Conservation (phyloP, 148 eudicot species). For the Rhododendron molle region DNA sequence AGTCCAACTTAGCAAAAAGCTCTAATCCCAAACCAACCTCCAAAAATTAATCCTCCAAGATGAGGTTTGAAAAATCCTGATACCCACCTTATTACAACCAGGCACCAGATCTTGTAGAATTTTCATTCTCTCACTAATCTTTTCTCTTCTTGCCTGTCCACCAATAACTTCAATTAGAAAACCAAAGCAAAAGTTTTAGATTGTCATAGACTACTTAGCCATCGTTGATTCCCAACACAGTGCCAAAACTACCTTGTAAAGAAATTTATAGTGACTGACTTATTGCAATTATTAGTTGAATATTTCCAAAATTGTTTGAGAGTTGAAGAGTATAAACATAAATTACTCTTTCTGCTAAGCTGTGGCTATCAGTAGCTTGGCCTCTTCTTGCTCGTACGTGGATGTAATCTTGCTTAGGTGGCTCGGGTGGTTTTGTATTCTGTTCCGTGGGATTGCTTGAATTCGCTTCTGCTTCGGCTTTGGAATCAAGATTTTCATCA, state of each 20-base stretch:
- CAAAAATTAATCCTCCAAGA: neutral
- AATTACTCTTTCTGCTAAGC: constrained; percentile 91
- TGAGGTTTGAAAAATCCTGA: neutral
- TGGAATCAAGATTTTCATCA: constrained; percentile 44
- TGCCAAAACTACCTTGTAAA: neutral
- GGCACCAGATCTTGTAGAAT: constrained; percentile 89
- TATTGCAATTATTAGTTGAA: neutral
- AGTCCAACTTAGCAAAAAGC: neutral
- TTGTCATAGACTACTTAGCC: neutral
- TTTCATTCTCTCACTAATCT: constrained; percentile 91
- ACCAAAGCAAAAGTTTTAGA: neutral
- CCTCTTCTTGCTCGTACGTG: constrained; percentile 99
- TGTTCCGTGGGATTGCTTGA: constrained; percentile 45
- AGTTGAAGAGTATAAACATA: neutral
- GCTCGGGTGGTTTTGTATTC: constrained; percentile 44
- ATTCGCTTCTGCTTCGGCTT: constrained; percentile 47
- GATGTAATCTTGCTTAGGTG: constrained; percentile 80
- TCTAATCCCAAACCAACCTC: neutral
- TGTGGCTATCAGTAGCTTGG: constrained; percentile 97
- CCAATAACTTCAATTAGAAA: constrained; percentile 1
- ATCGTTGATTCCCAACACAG: neutral
- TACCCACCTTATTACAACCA: constrained; percentile 70
- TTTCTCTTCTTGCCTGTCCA: constrained; percentile 88
- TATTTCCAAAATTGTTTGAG: neutral
- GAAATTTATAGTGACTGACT: neutral